Evolutionary conservation across 208 protist genomes (phyloP).

Genomic region (Wallacemonas sp.): DNA sequence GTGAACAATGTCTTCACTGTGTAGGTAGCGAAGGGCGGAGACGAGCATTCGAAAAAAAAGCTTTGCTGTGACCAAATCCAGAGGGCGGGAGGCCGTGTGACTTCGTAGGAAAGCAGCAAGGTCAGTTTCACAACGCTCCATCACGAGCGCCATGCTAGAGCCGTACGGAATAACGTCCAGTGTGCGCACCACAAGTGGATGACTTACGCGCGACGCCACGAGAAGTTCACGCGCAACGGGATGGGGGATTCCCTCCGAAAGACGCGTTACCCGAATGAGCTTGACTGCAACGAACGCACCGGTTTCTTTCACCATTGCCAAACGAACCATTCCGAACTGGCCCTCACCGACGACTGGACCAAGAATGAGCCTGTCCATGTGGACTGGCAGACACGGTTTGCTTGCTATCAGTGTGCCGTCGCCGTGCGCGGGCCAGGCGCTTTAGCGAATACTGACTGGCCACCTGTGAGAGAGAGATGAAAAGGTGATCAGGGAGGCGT

Average conservation of each 20-base stretch:
- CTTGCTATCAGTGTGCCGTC: too few species aligned
- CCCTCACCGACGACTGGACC: conserved; percentile 71
- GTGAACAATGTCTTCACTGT: conserved; percentile 67
- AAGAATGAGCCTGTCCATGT: conserved; percentile 68
- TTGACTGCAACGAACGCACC: conserved; percentile 73
- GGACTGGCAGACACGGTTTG: too few species aligned
- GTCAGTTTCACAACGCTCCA: conserved; percentile 75
- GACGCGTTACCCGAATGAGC: conserved; percentile 42
- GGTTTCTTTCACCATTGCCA: conserved; percentile 47
- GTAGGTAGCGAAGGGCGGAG: conserved; percentile 56
- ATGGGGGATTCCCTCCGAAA: conserved; percentile 78
- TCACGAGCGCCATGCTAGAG: conserved; percentile 64
- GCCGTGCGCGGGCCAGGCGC: too few species aligned
- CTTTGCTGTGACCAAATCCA: conserved; percentile 23
- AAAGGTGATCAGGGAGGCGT: too few species aligned
- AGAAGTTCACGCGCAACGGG: conserved; percentile 75
- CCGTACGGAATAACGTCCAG: conserved; percentile 69
- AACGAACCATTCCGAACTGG: conserved; percentile 67
- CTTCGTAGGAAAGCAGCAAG: conserved; percentile 35
- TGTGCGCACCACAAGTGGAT: conserved; percentile 57
- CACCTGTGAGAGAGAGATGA: too few species aligned
- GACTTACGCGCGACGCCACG: conserved; percentile 37
- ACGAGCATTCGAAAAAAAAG: conserved; percentile 63
- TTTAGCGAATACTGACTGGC: too few species aligned
- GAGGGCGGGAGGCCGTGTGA: conserved; percentile 23